A percentile compares a stretch with the other conserved stretches of the same genome.
These are phyloP conservation scores for Smittium mucronatum DNA, from an alignment of 371 early-diverging fungal genomes.

Conservation along the genomic window DNA sequence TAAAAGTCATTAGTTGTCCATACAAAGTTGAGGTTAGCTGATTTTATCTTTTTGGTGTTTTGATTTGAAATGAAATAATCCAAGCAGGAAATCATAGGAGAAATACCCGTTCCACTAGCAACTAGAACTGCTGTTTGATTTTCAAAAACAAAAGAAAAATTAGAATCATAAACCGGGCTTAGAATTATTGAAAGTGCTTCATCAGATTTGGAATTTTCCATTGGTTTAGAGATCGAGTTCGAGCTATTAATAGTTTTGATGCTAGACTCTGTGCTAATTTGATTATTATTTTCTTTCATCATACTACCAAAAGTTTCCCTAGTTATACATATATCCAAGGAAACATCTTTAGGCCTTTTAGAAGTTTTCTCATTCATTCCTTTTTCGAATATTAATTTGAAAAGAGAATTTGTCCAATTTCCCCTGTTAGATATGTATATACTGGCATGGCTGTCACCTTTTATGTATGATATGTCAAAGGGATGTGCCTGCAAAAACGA, in stretches of 20 bases:
- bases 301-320: too few relatives aligned
- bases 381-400: background rate
- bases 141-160: background rate
- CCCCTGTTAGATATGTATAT: background rate
- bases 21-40: background rate
- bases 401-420: background rate
- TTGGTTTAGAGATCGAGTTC: too few relatives aligned
- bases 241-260: too few relatives aligned
- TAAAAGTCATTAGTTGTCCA: background rate
- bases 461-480: background rate
- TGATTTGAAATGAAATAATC: background rate
- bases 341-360: too few relatives aligned
- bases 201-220: too few relatives aligned
- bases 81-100: background rate
- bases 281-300: too few relatives aligned
- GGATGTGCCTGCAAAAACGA: background rate
- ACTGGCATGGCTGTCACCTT: background rate
- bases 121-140: constrained; percentile 1
- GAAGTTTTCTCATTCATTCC: too few relatives aligned
- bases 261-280: too few relatives aligned
- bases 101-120: background rate
- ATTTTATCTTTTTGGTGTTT: background rate
- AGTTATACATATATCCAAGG: too few relatives aligned
- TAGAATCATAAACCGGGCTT: background rate
- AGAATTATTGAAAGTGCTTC: background rate